Conservation (phyloP, 1,139 yeast species). For the Pichia sp. region DNA sequence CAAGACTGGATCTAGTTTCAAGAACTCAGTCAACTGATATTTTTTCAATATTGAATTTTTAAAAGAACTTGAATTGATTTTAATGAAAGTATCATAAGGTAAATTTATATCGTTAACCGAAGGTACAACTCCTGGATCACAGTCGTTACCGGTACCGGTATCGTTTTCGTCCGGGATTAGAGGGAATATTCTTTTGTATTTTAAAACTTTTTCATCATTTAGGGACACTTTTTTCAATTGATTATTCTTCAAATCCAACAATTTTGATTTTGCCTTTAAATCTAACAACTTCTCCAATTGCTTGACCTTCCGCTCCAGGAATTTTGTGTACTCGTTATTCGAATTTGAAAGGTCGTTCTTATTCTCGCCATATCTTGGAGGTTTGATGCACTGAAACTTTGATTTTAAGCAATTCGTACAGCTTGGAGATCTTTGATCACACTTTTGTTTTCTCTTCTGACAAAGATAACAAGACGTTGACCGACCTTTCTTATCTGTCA, state of each 20-base stretch:
- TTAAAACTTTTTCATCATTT: constrained; percentile 25
- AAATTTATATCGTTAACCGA: not conserved
- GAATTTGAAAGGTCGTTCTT: constrained; percentile 24
- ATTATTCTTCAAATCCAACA: not conserved
- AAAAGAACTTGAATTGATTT: not conserved
- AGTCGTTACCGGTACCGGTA: not conserved
- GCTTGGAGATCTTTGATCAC: constrained; percentile 54
- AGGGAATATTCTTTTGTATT: constrained; percentile 39
- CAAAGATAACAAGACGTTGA: constrained; percentile 47
- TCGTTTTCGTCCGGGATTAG: too few relatives aligned
- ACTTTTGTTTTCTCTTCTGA: constrained; percentile 48
- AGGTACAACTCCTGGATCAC: not conserved
- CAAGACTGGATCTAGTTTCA: constrained; percentile 39
- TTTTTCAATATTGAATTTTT: constrained; percentile 7
- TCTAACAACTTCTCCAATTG: constrained; percentile 41
- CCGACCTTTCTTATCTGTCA: constrained; percentile 34
- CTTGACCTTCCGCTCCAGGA: constrained; percentile 45
- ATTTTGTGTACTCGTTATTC: constrained; percentile 46
- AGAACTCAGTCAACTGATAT: constrained; percentile 32
- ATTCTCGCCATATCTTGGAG: constrained; percentile 41
- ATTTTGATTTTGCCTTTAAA: constrained; percentile 1
- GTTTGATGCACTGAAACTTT: constrained; percentile 50
- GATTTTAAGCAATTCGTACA: constrained; percentile 59
- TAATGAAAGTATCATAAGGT: constrained; percentile 7
- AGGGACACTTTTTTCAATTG: not conserved